Base-by-base conservation (phyloP, 139 green algal genomes). In the Coelastrella sp. region DNA sequence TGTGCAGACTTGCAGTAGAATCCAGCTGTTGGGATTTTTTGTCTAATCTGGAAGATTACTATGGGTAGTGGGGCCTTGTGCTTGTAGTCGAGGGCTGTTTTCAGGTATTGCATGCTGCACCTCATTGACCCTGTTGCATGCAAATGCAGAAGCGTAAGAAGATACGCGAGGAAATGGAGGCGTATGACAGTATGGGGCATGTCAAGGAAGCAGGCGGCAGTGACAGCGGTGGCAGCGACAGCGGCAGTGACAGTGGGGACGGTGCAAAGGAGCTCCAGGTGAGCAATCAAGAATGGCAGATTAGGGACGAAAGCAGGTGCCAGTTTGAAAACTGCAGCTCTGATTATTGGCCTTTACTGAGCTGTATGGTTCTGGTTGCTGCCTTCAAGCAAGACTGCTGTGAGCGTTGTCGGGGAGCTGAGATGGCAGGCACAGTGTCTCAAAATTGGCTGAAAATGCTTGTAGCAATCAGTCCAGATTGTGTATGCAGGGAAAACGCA, bases 91-190 rank as follows among this genome's bases (percentile, higher is more conserved):
- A 49, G 35, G 35, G 35, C 35, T 49, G 35, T 49, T 49, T 49
- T 49, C 35, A 49, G 35, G 35, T 49, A 49, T 49, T 49, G 35
- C 35, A 49, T 49, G 35, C 35, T 49, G 35, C 35, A 49, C 35
- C 35, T 49, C 35, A 49, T 49, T 49, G 35, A 49, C 35, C 35
- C 35, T 49, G 35, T 49, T 49, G 35, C 35, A 49, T 49, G 35
- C 35, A 49, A 49, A 82, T 82, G 12, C 89, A 93, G 91, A 93
- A 94, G 70, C 91, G 91, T 35, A 90, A 93, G 61, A 90, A 87
- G 74, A 56, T 94, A 20, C 60, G 87, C 15, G 78, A 74, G 27
- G 80, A 90, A 11, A 82, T 94, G 6, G 89, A 90, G 61, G 82
- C 80, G 9, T 72, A 72, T n/a, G 76, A 20, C 49, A 76, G 66